phyloP scores from a whole-genome alignment of 2,329 filamentous ascomycete species.

The Ophiostoma sp. region DNA sequence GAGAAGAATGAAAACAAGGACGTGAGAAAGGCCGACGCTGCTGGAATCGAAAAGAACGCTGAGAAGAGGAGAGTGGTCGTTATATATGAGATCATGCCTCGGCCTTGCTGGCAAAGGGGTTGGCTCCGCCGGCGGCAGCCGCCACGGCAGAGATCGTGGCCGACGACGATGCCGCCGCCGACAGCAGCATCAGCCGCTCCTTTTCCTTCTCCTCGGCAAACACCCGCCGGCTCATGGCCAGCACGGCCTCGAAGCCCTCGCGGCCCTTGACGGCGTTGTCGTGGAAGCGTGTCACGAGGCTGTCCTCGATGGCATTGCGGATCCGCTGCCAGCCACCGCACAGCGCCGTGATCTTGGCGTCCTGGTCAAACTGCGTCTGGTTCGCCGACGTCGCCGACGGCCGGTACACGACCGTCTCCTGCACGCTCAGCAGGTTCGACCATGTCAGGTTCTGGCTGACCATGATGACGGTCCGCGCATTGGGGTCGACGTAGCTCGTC shows the following conservation, averaged over 20 bases:
- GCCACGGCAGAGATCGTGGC: conserved; percentile 25
- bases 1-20: background rate
- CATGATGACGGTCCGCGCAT: conserved; percentile 84
- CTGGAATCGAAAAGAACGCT: background rate
- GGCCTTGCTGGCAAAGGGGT: conserved; percentile 22
- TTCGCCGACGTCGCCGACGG: conserved; percentile 45
- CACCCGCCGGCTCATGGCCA: conserved; percentile 86
- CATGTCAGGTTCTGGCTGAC: conserved; percentile 92
- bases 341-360: conserved; percentile 85
- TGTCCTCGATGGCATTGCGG: conserved; percentile 90
- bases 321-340: conserved; percentile 97
- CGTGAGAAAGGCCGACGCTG: background rate
- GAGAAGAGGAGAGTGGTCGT: conserved; percentile 10
- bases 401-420: conserved; percentile 85
- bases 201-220: conserved; percentile 83
- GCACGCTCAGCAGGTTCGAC: conserved; percentile 82
- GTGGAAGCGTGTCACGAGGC: conserved; percentile 78
- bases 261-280: conserved; percentile 88
- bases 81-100: background rate
- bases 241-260: conserved; percentile 90
- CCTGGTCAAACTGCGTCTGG: conserved; percentile 78
- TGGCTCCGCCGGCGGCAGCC: conserved; percentile 22
- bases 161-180: conserved; percentile 15
- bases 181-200: conserved; percentile 33
- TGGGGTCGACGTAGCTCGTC: conserved; percentile 87